These are phyloP conservation scores for Corynascus novoguineensis DNA, from an alignment of 495 filamentous ascomycete genomes.

Conservation along the genomic window DNA sequence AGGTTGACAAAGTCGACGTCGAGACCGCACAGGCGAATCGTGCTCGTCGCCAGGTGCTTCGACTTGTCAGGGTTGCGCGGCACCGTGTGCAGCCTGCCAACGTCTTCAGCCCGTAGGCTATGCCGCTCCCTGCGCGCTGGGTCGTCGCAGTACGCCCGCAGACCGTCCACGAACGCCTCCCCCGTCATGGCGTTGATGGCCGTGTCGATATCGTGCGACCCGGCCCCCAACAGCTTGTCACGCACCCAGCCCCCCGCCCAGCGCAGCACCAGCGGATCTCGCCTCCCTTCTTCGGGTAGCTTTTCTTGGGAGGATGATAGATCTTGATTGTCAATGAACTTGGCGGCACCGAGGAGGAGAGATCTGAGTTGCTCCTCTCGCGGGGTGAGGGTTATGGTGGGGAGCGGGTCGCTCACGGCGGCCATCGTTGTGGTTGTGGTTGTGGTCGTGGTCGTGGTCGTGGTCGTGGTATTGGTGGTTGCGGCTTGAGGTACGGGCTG, in stretches of 20 bases:
- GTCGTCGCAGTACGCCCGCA: conserved; percentile 48
- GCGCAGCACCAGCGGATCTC: conserved; percentile 58
- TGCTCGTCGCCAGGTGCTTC: conserved; percentile 93
- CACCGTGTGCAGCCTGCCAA: conserved; percentile 67
- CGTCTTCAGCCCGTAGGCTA: conserved; percentile 47
- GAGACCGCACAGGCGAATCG: conserved; percentile 75
- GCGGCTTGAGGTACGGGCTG: too few relatives aligned
- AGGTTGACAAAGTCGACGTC: conserved; percentile 95
- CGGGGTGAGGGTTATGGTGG: conserved; percentile 47
- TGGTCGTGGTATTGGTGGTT: background rate
- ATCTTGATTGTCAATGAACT: conserved; percentile 54
- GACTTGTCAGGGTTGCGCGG: conserved; percentile 93
- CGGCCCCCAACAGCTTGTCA: conserved; percentile 80
- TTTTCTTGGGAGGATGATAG: conserved; percentile 2
- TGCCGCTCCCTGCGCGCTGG: conserved; percentile 38
- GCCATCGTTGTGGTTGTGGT: background rate
- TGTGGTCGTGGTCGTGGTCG: background rate
- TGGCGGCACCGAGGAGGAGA: conserved; percentile 69
- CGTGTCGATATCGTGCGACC: conserved; percentile 88
- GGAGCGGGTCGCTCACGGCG: background rate
- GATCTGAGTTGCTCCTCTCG: conserved; percentile 62
- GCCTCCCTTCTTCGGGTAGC: too few relatives aligned
- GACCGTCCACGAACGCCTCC: conserved; percentile 67
- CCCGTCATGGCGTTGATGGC: conserved; percentile 95
- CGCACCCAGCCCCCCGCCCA: conserved; percentile 99